Evolutionary conservation across 257 asterid genomes (phyloP), one percentile per base, ranked within the genome.

Genomic region (Capsicum pubescens): DNA sequence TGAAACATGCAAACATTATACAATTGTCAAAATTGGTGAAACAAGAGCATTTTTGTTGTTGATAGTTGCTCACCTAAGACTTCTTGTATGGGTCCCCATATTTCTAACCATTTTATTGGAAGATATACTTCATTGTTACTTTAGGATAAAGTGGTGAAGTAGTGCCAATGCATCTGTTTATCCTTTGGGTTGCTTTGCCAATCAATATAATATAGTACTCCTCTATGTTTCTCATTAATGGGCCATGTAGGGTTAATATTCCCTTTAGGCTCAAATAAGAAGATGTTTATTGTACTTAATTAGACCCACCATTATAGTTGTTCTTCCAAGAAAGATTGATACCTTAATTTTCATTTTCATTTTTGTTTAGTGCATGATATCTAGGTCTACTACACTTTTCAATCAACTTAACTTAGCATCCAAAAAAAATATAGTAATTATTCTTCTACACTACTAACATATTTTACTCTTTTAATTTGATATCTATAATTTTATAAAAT

Each of bases 241-340:
- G 66, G 50, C 26, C 82, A 77, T 77, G 64, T 77, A 54, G 63
- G 63, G 32, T 26, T 77, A 54, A 26, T 77, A 77, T 77, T 77
- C 82, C 63, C 81, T 76, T 13, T 76, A 14, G 81, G 63, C 48
- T 26, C 50, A 77, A 54, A 54, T 35, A 4, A 54, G 14, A 77
- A 77, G 50, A 32, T 14, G 64, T 12, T 64, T 50, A 2, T 13
- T 74, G 17, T 74, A 52, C 50, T 54, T 77, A 77, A 26, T 52
- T 76, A 32, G 82, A 77, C 82, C 66, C 46, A 77, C 82, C 50
- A 77, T 26, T 76, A 32, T 77, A 77, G 9, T 77, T 77, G 21
- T 6, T 77, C 81, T 77, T 77, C 50, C 81, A 77, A 76, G 63
- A 76, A 52, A 14, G 82, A 77, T 77, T 77, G 15, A 77, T 9